A percentile compares a stretch with the other conserved stretches of the same genome.
Evolutionary conservation across 2,329 filamentous ascomycete genomes (phyloP).

Genomic region (Exserohilum turcica): DNA sequence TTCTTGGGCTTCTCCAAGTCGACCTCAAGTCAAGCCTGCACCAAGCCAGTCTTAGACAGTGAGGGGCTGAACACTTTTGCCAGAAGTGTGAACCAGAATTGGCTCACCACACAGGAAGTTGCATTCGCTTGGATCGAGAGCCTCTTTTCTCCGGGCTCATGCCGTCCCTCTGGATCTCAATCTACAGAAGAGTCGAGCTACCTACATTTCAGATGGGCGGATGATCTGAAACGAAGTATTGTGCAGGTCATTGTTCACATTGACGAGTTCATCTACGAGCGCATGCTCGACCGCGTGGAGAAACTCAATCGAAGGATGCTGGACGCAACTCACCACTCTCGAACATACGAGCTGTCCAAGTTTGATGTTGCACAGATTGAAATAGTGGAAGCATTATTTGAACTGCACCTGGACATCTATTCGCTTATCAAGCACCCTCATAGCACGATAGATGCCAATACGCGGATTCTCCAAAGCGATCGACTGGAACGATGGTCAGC

Average conservation of each 20-base stretch:
- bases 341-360: slow-evolving; percentile 26
- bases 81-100: slow-evolving; percentile 52
- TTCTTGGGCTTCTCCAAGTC: slow-evolving; percentile 63
- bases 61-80: slow-evolving; percentile 51
- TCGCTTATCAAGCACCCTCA: slow-evolving; percentile 65
- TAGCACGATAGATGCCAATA: slow-evolving; percentile 59
- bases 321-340: slow-evolving; percentile 17
- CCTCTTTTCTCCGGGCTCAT: slow-evolving; percentile 53
- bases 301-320: slow-evolving; percentile 38
- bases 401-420: slow-evolving; percentile 70
- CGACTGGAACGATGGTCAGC: slow-evolving; percentile 65
- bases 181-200: slow-evolving; percentile 54
- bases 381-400: slow-evolving; percentile 65
- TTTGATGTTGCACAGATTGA: slow-evolving; percentile 53
- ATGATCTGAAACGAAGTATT: slow-evolving; percentile 60
- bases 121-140: slow-evolving; percentile 60
- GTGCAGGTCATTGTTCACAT: slow-evolving; percentile 59
- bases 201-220: slow-evolving; percentile 59
- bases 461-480: slow-evolving; percentile 61
- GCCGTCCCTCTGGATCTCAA: slow-evolving; percentile 13
- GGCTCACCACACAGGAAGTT: slow-evolving; percentile 57
- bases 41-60: slow-evolving; percentile 48
- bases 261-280: slow-evolving; percentile 59
- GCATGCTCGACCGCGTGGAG: slow-evolving; percentile 44
- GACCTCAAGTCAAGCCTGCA: slow-evolving; percentile 47